Base-by-base conservation (phyloP, 2,329 filamentous ascomycete genomes). In the Colletotrichum siamense region DNA sequence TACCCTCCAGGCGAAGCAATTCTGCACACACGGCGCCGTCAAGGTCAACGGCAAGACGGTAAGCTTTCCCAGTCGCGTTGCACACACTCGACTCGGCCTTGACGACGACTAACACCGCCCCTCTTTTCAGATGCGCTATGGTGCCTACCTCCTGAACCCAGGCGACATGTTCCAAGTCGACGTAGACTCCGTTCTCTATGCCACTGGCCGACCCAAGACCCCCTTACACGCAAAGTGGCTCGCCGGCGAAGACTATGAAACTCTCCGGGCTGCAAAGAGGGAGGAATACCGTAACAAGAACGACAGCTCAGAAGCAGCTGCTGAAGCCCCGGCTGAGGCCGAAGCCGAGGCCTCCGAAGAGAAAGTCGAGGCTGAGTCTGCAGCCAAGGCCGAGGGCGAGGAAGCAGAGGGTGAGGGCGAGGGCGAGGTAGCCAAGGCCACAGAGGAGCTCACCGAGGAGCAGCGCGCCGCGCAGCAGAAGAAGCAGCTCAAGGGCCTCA, bases 121-220 rank as follows among this genome's bases (percentile, higher is more conserved):
- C 13, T 28, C 55, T 28, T 15, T 28, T 59, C 71, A 98, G 96
- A 98, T 99, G 95, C 90, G 91, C 78, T 95, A 97, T 82, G 96
- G 97, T 10, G 94, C 95, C 71, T 99, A 99, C 85, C 93, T 96
- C 79, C 91, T 99, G 52, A 99, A 99, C 85, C 98, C 97, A 4
- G 97, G 97, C 80, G 97, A 99, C 84, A 95, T 99, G 92, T 99
- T 99, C 89, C 95, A 98, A 84, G 96, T 99, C 81, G 94, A 98
- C 24, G 90, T 95, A 44, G 95, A 98, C 52, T 92, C 94, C 80
- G 97, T 99, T 73, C 90, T 99, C 85, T 96, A 91, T 81, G 96
- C 95, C 39, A 98, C 96, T 2, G 97, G 97, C 75, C 90, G 91
- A 30, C 91, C 91, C 65, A 97, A 96, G 85, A 85, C 89, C 77